Base-by-base conservation (phyloP, 208 protist species). In the Perkinsela sp. region DNA sequence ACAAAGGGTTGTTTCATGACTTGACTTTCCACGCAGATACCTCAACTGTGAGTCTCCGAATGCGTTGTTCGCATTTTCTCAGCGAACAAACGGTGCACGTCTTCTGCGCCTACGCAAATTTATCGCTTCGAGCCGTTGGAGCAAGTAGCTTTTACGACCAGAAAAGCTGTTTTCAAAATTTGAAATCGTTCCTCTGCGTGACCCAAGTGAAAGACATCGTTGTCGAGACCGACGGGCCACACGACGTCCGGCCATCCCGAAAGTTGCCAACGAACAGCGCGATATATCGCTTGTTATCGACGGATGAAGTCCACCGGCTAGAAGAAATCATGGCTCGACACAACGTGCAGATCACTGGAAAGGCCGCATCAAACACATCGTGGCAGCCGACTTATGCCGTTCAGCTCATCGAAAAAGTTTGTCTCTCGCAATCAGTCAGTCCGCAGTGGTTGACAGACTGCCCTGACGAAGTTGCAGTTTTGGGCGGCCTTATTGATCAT, bases 401-500 rank as follows among this genome's bases (percentile, higher is more conserved):
- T 6, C 40, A 57, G 13, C 40, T 57, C 40, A 22, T 57, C 22
- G 22, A 57, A 57, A 57, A 6, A n/a, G 40, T 57, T 6, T 57
- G 40, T 22, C 6, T 6, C 40, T 22, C 6, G 6, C 40, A 22
- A 6, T 57, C 22, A 6, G 40, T 57, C 6, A 6, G 22, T 6
- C 40, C 40, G 40, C 40, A 57, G 40, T 57, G 40, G 40, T 22
- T 57, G 13, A 57, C 40, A n/a, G 40, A 57, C 22, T 57, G 6
- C 40, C 40, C 40, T 22, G 40, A 57, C 6, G 40, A 57, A 22
- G 40, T 57, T 22, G 40, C 40, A 57, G 40, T 57, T 57, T 6
- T 77, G 28, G 72, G 67, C 2, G 65, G 68, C 31, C 70, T 79
- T 6, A 71, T 77, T 28, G 29, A 2, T 13, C 16, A 80, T 65